Evolutionary conservation across 1,139 yeast genomes (phyloP), one percentile per base, ranked within the genome.

Genomic region (Suzukiozyma palmioleophila): DNA sequence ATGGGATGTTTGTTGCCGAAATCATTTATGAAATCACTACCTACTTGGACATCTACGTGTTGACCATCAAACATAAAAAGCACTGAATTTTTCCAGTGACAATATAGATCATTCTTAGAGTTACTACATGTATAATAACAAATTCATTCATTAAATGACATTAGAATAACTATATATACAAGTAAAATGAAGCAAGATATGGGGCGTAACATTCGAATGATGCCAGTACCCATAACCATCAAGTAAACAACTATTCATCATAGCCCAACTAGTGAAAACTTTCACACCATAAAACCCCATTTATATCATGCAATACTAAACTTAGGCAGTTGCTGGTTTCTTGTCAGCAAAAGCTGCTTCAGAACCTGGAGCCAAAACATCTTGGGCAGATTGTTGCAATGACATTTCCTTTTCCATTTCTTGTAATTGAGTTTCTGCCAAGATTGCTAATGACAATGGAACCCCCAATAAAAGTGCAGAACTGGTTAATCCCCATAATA

Each of bases 351-450:
- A 73, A 13, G 79, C 80, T 47, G 69, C 67, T 56, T 75, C 81
- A 36, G 84, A 78, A 44, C 87, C 86, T 47, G 90, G 84, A 39
- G 94, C 89, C 55, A 86, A 72, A 38, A 87, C 81, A 49, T 84
- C 94, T 57, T 82, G 87, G 29, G 94, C 87, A 45, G 87, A 83
- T 65, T 85, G 89, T 60, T 84, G 90, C 60, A 88, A 74, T 52
- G 84, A 81, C 76, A 89, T 82, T 60, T 88, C 95, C 72, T 86
- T 87, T 71, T 90, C 97, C 84, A 88, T 79, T 68, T 90, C 97
- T 61, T 82, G 81, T 60, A 90, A 77, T 69, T 90, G 97, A 57
- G 89, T 92, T 71, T 90, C 98, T 46, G 90, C 81, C 56, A 90
- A 75, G 51, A 90, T 85, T 39, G 96, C 86, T 57, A 92, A 73